Evolutionary conservation across 163 green algal species (phyloP).

Genomic region (Chloromonas sp.): DNA sequence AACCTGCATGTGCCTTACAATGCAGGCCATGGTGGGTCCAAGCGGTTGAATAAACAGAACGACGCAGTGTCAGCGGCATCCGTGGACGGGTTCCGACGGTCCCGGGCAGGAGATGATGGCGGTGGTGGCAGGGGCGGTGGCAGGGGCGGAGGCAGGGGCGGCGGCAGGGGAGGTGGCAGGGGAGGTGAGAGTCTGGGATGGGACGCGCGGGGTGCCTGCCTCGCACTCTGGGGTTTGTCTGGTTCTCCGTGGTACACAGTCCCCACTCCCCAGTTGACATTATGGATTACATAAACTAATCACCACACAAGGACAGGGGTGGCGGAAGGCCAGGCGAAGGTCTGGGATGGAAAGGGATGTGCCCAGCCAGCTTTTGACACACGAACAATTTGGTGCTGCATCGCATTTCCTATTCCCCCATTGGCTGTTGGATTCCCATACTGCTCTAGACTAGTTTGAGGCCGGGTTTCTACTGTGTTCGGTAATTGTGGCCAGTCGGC

Average conservation of each 20-base stretch:
- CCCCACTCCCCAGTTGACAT: no score
- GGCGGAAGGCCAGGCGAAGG: no score
- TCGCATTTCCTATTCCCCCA: no score
- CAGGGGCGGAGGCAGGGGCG: not conserved
- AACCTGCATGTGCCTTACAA: not conserved
- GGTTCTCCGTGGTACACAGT: not conserved
- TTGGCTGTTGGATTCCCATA: no score
- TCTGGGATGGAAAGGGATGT: no score
- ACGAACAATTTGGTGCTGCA: no score
- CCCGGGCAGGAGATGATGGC: not conserved
- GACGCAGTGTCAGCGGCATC: slow-evolving; percentile 73
- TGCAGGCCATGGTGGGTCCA: slow-evolving; percentile 82
- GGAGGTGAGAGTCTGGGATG: not conserved
- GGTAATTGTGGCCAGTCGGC: no score
- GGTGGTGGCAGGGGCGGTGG: not conserved
- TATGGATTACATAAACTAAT: no score
- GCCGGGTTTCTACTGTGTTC: no score
- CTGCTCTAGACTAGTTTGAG: no score
- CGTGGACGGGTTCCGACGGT: slow-evolving; percentile 57
- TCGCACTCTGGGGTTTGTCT: not conserved
- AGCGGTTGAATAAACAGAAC: slow-evolving; percentile 87
- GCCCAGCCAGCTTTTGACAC: no score
- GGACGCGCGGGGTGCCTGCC: not conserved
- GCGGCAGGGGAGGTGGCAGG: not conserved
- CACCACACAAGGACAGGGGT: no score